These are phyloP conservation scores for Asterella californica DNA, from an alignment of 225 moss, liverwort and hornwort species.

Conservation along the genomic window DNA sequence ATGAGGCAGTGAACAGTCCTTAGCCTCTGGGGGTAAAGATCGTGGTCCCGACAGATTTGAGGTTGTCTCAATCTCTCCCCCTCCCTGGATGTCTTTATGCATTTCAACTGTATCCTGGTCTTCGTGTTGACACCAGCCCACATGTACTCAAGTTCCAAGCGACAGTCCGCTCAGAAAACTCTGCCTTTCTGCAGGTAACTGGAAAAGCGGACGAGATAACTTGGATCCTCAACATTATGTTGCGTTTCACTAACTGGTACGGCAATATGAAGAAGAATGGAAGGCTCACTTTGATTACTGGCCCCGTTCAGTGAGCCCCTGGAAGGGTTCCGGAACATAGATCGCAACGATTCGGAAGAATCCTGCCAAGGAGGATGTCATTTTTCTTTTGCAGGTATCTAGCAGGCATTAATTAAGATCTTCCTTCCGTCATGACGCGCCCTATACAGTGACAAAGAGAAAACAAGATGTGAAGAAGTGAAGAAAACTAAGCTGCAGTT, in stretches of 20 bases:
- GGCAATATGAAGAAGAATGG: conserved; percentile 63
- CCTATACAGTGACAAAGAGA: neutral
- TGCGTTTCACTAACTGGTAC: conserved; percentile 82
- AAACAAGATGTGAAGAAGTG: neutral
- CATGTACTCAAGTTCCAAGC: neutral
- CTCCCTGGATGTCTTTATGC: conserved; percentile 85
- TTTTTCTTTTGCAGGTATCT: conserved; percentile 63
- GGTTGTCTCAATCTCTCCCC: conserved; percentile 93
- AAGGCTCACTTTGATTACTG: conserved; percentile 60
- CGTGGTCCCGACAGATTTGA: conserved; percentile 74
- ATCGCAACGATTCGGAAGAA: conserved; percentile 82
- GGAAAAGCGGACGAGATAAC: conserved; percentile 70
- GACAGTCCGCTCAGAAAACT: neutral
- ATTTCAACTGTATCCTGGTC: neutral
- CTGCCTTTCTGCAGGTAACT: conserved; percentile 50
- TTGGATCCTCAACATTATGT: conserved; percentile 53
- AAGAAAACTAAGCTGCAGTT: neutral
- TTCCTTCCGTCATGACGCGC: neutral
- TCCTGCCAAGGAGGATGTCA: conserved; percentile 95
- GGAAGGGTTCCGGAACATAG: conserved; percentile 92
- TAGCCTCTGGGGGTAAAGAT: conserved; percentile 66
- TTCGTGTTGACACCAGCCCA: neutral
- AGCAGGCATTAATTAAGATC: conserved; percentile 23
- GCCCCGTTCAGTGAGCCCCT: conserved; percentile 94
- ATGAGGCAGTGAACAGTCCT: conserved; percentile 74